phyloP scores from a whole-genome alignment of 108 stramenopile species.

The Bacterosira constricta region DNA sequence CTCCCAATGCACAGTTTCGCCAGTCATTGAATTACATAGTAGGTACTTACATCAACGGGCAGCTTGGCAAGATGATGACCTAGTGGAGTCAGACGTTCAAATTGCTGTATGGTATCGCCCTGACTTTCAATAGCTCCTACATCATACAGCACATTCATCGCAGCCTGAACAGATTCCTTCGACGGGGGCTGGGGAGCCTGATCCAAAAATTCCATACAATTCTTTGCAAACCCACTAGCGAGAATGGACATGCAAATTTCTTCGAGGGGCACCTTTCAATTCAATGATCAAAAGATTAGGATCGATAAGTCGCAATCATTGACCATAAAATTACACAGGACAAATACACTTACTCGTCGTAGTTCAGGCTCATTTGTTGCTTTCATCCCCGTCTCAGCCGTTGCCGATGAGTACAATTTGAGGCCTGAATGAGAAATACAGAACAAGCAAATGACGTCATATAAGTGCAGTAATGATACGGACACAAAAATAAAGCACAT shows the following conservation, averaged over 20 bases:
- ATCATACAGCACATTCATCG: slow-evolving; percentile 65
- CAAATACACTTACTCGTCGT: no score
- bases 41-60: slow-evolving; percentile 89
- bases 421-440: slow-evolving; percentile 13
- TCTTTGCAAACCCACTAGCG: slow-evolving; percentile 48
- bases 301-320: no score
- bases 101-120: neutral
- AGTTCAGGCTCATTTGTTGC: slow-evolving; percentile 84
- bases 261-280: slow-evolving; percentile 47
- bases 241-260: slow-evolving; percentile 76
- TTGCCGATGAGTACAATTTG: slow-evolving; percentile 83
- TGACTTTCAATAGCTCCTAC: slow-evolving; percentile 69
- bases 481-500: no score
- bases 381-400: slow-evolving; percentile 65
- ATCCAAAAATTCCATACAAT: slow-evolving; percentile 77
- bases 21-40: no score
- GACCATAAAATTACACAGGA: no score
- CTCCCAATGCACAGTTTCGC: no score
- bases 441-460: no score
- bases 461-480: no score
- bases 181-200: slow-evolving; percentile 94
- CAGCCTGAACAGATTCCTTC: slow-evolving; percentile 61
- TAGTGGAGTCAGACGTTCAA: slow-evolving; percentile 81
- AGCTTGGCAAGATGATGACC: slow-evolving; percentile 89
- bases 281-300: no score